Evolutionary conservation across 2,329 filamentous ascomycete genomes (phyloP), one percentile per base, ranked within the genome.

Genomic region (Trichoderma atroviride): DNA sequence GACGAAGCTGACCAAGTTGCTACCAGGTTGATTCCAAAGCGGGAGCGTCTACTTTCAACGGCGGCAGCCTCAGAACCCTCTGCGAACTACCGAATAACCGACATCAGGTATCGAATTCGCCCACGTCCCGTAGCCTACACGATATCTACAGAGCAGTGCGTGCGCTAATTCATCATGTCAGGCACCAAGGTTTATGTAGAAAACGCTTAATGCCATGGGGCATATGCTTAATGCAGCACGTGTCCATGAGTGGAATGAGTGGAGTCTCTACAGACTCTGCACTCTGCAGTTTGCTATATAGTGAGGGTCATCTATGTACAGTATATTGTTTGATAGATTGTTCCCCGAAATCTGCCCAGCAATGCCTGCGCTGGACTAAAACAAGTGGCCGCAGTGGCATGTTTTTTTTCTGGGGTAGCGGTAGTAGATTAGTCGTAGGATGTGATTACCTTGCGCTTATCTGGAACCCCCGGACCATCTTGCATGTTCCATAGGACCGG

Each of bases 51-150:
- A 19, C 19, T 43, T 6, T 35, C 14, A 35, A 57, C 29, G 55
- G n/a, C 29, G 29, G 55, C 27, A n/a, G 3, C 27, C 13, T 57
- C 31, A 33, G 62, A 66, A 47, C 53, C 22, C 53, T 19, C 0
- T n/a, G 27, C 52, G 35, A 58, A 66, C 53, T 57, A 66, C 63
- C 63, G 63, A 66, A 66, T 58, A 66, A 14, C 63, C 63, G 63
- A 66, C 9, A 55, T 29, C 53, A 47, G 52, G 27, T 11, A 57
- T 40, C 63, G 53, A 66, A 47, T 57, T 66, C 62, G 62, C 62
- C 43, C 24, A 43, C 13, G 47, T 9, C 14, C 14, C 16, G 16
- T 14, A 27, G 43, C 29, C 22, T 55, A 55, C 16, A 24, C 16
- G 56, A 52, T 62, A 16, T 43, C 35, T 24, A 29, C 19, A 43